Conservation (phyloP, 2,329 filamentous ascomycete species). For the Aspergillus jensenii region DNA sequence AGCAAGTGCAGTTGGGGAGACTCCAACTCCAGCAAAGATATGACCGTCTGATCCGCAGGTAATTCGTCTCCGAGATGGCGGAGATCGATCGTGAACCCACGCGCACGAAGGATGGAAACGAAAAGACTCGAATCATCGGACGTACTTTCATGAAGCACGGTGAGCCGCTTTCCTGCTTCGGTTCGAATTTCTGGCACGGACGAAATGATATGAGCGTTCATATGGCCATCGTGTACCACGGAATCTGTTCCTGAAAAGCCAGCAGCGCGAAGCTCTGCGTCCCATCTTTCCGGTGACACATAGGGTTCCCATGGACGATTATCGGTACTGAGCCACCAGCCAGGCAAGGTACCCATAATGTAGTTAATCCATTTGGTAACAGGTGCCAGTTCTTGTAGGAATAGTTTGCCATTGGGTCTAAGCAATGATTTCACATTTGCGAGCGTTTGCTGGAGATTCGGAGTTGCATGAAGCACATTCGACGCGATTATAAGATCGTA, state of each 20-base stretch:
- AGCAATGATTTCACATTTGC: constrained; percentile 28
- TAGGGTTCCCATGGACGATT: constrained; percentile 19
- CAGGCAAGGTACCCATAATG: constrained; percentile 31
- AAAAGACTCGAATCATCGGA: not conserved
- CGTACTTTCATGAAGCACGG: not conserved
- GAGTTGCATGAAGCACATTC: constrained; percentile 29
- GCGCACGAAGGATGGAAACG: not conserved
- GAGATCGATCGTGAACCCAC: not conserved
- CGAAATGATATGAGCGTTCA: constrained; percentile 14
- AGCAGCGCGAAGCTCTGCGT: constrained; percentile 16
- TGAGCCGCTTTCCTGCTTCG: not conserved
- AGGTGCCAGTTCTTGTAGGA: constrained; percentile 44
- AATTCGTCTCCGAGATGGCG: not conserved
- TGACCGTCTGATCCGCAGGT: not conserved
- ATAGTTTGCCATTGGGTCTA: constrained; percentile 46
- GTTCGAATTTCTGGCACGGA: not conserved
- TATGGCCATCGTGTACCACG: constrained; percentile 9
- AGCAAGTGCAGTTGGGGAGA: not conserved
- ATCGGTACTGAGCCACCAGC: constrained; percentile 39
- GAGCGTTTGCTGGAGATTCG: constrained; percentile 1
- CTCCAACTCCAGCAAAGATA: not conserved
- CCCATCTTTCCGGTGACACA: constrained; percentile 18
- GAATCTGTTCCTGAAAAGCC: constrained; percentile 20
- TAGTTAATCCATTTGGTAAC: constrained; percentile 1
- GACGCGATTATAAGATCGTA: constrained; percentile 38